A percentile compares a stretch with the other conserved stretches of the same genome.
Conservation (phyloP, 352 stramenopile genomes). For the Discostella stelligera region DNA sequence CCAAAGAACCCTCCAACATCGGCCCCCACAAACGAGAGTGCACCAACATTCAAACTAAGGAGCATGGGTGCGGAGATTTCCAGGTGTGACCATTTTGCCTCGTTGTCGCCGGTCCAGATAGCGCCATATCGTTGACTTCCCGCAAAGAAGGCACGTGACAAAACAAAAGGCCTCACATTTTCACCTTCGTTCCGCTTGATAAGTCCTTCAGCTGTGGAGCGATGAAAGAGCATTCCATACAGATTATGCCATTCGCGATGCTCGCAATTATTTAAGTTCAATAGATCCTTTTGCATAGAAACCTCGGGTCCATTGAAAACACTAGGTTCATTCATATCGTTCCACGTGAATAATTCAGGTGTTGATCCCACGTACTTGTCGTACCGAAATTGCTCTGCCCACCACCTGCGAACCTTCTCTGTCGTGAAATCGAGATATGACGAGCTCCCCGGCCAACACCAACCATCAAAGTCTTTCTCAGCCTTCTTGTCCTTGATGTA, state of each 20-base stretch:
- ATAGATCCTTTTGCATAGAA: conserved; percentile 94
- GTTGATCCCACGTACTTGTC: conserved; percentile 91
- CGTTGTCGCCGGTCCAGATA: conserved; percentile 99
- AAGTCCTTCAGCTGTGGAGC: conserved; percentile 92
- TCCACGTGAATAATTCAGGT: conserved; percentile 96
- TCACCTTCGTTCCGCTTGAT: conserved; percentile 69
- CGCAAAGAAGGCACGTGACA: conserved; percentile 96
- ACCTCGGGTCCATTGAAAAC: conserved; percentile 99
- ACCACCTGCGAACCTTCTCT: conserved; percentile 91
- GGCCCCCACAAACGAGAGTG: conserved; percentile 95
- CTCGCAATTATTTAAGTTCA: conserved; percentile 91
- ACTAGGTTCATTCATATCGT: conserved; percentile 99
- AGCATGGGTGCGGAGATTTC: conserved; percentile 95
- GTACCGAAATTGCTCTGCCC: conserved; percentile 93
- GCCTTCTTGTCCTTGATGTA: conserved; percentile 96
- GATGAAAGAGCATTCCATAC: conserved; percentile 98
- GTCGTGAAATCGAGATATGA: conserved; percentile 98
- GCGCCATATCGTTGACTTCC: conserved; percentile 95
- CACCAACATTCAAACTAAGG: conserved; percentile 92
- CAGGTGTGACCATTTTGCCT: conserved; percentile 94
- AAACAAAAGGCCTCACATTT: conserved; percentile 93
- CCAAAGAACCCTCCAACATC: conserved; percentile 99
- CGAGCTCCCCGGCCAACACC: conserved; percentile 98
- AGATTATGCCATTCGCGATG: conserved; percentile 99
- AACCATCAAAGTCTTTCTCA: conserved; percentile 95